Conservation (phyloP, 2,329 filamentous ascomycete genomes). For the Colletotrichum gloeosporioides region DNA sequence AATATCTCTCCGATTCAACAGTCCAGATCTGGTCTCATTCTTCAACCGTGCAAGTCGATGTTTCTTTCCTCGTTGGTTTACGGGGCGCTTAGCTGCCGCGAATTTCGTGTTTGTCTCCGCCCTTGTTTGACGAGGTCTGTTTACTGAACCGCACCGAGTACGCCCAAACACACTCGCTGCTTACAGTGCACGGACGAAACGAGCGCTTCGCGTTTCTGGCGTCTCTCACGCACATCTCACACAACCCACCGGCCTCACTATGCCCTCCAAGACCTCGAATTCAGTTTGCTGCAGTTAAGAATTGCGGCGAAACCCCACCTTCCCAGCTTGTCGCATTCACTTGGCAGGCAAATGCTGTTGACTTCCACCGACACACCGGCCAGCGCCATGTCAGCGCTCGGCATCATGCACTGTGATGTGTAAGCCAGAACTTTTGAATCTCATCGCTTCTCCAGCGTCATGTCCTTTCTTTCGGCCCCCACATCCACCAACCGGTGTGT, state of each 20-base stretch:
- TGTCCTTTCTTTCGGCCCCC: neutral
- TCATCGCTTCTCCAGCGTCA: neutral
- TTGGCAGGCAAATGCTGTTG: neutral
- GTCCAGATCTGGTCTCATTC: neutral
- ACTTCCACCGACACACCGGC: neutral
- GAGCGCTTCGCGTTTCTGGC: neutral
- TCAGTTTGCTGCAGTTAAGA: neutral
- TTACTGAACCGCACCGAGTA: neutral
- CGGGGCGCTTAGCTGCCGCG: neutral
- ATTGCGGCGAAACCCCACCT: neutral
- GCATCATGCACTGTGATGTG: constrained; percentile 5
- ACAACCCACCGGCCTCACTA: neutral
- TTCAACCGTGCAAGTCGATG: neutral
- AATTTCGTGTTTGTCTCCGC: neutral
- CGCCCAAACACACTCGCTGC: neutral
- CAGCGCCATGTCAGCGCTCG: constrained; percentile 2
- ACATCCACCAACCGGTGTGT: neutral
- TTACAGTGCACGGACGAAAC: neutral
- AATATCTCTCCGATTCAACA: neutral
- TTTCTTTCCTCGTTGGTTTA: neutral
- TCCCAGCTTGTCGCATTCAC: neutral
- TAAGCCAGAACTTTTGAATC: neutral
- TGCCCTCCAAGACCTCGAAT: neutral
- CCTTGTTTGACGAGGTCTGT: neutral
- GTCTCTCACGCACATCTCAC: neutral